A percentile compares a stretch with the other conserved stretches of the same genome.
Conservation (phyloP, 768 basidiomycete genomes). For the Inosperma sp. region DNA sequence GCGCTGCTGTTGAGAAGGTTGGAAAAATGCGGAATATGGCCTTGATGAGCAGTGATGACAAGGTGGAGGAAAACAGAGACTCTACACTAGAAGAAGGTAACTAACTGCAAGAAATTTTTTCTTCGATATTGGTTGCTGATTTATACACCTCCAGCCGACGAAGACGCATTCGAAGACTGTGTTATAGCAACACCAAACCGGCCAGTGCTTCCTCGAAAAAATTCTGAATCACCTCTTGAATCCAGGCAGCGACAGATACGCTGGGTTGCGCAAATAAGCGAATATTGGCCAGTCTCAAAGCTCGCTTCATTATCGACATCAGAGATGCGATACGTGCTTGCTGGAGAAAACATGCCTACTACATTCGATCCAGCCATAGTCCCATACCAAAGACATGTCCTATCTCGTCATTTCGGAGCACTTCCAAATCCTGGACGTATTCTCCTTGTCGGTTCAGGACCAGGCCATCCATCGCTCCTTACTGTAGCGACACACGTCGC, state of each 20-base stretch:
- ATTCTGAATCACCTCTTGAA: constrained; percentile 40
- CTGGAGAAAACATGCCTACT: constrained; percentile 24
- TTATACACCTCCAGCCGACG: constrained; percentile 28
- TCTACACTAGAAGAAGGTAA: not conserved
- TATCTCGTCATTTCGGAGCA: constrained; percentile 9
- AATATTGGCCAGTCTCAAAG: constrained; percentile 86
- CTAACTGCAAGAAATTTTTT: not conserved
- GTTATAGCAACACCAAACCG: constrained; percentile 57
- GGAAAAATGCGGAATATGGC: constrained; percentile 63
- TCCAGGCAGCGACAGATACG: constrained; percentile 65
- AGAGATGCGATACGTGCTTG: constrained; percentile 66
- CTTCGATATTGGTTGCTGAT: not conserved
- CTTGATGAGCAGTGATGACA: constrained; percentile 20
- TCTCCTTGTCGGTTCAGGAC: constrained; percentile 89
- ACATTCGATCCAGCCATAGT: not conserved
- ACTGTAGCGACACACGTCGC: constrained; percentile 82
- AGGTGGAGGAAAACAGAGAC: not conserved
- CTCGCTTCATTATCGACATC: constrained; percentile 62
- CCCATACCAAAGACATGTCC: not conserved
- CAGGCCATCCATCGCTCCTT: constrained; percentile 89
- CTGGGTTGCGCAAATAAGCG: constrained; percentile 94
- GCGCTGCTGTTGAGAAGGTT: constrained; percentile 68
- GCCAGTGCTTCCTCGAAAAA: constrained; percentile 55
- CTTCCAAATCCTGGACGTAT: constrained; percentile 51
- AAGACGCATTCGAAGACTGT: constrained; percentile 52